Conservation (phyloP, 2,329 filamentous ascomycete species). For the Alternaria dauci region DNA sequence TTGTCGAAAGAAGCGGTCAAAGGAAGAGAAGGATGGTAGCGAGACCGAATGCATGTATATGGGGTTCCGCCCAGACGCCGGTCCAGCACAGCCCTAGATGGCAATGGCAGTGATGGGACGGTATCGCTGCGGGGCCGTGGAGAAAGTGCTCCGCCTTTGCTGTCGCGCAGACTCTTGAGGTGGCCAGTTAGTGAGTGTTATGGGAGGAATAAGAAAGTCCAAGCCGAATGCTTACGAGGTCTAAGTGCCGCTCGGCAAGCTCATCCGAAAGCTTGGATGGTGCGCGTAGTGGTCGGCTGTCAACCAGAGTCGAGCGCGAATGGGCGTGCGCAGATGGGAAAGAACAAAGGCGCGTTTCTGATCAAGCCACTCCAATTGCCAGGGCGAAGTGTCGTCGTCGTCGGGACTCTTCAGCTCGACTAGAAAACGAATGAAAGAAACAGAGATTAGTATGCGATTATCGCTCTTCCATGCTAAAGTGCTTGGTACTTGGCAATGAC, state of each 20-base stretch:
- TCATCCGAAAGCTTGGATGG: slow-evolving; percentile 17
- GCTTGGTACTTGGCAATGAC: slow-evolving; percentile 21
- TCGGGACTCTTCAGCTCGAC: neutral
- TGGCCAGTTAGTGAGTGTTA: slow-evolving; percentile 2
- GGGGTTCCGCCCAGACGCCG: slow-evolving; percentile 61
- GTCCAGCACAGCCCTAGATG: slow-evolving; percentile 41
- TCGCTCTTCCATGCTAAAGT: slow-evolving; percentile 14
- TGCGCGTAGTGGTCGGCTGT: slow-evolving; percentile 9
- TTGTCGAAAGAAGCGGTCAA: slow-evolving; percentile 27
- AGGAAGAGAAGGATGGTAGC: slow-evolving; percentile 27
- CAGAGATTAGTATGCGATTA: slow-evolving; percentile 11
- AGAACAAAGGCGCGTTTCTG: neutral
- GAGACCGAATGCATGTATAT: slow-evolving; percentile 56
- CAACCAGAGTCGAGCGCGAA: neutral
- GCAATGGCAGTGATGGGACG: slow-evolving; percentile 23
- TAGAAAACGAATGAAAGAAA: neutral
- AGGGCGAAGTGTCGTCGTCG: neutral
- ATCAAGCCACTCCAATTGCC: slow-evolving; percentile 1
- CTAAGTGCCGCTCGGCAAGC: slow-evolving; percentile 10
- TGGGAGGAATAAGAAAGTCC: slow-evolving; percentile 8
- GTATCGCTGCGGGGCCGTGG: slow-evolving; percentile 15
- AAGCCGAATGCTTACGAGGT: slow-evolving; percentile 10
- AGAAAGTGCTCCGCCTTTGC: slow-evolving; percentile 6
- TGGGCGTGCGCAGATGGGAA: slow-evolving; percentile 1
- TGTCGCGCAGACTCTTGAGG: neutral